Percentiles rank a stretch among this genome's conserved stretches.
Conservation (phyloP, 768 basidiomycete species). For the Rhodotorula sphaerocarpa region DNA sequence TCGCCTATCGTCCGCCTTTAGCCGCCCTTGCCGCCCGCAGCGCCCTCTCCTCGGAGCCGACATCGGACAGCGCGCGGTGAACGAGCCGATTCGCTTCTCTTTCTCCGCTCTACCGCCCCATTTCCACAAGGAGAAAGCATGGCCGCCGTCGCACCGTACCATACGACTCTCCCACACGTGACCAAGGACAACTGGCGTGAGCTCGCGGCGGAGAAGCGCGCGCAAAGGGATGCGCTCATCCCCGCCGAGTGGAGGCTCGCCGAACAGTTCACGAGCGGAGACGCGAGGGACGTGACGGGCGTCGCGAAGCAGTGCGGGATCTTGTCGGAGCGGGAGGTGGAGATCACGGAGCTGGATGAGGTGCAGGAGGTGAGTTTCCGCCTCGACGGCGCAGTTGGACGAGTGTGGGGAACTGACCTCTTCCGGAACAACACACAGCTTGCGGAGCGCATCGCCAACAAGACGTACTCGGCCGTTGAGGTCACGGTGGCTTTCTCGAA, state of each 20-base stretch:
- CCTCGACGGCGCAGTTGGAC: neutral
- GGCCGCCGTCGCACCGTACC: slow-evolving; percentile 4
- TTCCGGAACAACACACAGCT: too few relatives aligned
- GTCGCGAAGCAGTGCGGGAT: neutral
- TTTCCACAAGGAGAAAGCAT: too few relatives aligned
- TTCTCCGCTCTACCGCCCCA: neutral
- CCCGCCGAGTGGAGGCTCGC: slow-evolving; percentile 15
- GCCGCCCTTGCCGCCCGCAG: too few relatives aligned
- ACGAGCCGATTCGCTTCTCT: neutral
- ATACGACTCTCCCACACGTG: slow-evolving; percentile 9
- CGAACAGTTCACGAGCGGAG: neutral
- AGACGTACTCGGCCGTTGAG: neutral
- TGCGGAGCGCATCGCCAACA: neutral
- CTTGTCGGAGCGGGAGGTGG: neutral
- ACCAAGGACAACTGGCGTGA: slow-evolving; percentile 31
- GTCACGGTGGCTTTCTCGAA: neutral
- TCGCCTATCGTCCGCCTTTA: too few relatives aligned
- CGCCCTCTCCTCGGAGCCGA: neutral
- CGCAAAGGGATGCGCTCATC: neutral
- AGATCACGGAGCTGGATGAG: slow-evolving; percentile 13
- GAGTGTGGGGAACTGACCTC: too few relatives aligned
- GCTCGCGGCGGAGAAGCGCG: slow-evolving; percentile 12
- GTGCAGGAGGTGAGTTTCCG: neutral
- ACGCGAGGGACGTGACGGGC: neutral
- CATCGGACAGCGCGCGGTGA: fast-evolving